Evolutionary conservation across 441 rosid genomes (phyloP).

Genomic region (Gossypium laxum): DNA sequence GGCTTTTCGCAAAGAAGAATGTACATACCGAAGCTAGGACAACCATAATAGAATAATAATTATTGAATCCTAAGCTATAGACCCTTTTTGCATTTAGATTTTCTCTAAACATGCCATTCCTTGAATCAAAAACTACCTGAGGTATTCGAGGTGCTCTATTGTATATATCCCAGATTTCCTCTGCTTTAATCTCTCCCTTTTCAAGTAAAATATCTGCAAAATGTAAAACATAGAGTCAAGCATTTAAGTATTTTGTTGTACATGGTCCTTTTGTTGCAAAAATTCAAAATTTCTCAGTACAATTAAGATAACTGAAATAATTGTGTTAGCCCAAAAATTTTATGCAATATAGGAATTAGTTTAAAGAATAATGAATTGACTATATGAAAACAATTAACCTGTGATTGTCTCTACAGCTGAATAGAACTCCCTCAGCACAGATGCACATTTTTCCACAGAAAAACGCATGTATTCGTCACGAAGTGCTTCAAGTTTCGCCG

Average conservation of each 20-base stretch:
- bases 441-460: slow-evolving; percentile 66
- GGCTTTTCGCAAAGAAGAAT: not conserved
- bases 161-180: slow-evolving; percentile 74
- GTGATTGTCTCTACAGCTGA: slow-evolving; percentile 89
- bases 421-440: slow-evolving; percentile 67
- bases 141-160: slow-evolving; percentile 59
- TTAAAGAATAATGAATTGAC: not conserved
- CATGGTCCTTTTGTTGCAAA: not conserved
- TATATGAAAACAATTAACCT: slow-evolving; percentile 32
- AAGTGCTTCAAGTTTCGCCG: slow-evolving; percentile 84
- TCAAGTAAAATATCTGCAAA: slow-evolving; percentile 74
- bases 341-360: not conserved
- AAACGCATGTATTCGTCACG: slow-evolving; percentile 82
- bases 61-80: not conserved
- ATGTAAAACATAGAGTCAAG: not conserved
- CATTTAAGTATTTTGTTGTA: not conserved
- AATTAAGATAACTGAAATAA: not conserved
- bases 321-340: not conserved
- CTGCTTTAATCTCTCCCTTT: slow-evolving; percentile 66
- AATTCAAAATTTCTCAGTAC: not conserved
- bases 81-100: not conserved
- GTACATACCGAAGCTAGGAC: not conserved
- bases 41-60: not conserved
- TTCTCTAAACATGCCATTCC: not conserved
- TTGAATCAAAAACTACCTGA: slow-evolving; percentile 41